A percentile compares a stretch with the other conserved stretches of the same genome.
phyloP scores from a whole-genome alignment of 495 filamentous ascomycete species.

The Chaetomidium leptoderma region DNA sequence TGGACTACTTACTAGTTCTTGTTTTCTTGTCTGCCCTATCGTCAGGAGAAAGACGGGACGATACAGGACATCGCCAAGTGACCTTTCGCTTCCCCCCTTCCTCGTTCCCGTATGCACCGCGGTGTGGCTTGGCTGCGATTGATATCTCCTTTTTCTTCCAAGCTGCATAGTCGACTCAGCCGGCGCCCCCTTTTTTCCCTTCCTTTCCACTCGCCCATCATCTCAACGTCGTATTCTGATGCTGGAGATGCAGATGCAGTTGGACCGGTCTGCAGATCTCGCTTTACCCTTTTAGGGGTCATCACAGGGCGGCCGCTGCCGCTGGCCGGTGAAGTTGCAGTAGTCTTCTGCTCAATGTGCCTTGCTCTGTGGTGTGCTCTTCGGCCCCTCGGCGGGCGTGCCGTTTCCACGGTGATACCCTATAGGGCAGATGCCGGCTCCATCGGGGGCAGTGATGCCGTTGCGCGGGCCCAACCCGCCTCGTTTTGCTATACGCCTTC shows the following conservation, averaged over 20 bases:
- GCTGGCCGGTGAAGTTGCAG: neutral
- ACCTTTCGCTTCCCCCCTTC: neutral
- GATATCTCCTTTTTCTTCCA: neutral
- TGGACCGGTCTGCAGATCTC: constrained; percentile 12
- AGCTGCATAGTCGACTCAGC: neutral
- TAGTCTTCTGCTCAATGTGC: neutral
- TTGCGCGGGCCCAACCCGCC: neutral
- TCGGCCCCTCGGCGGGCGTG: neutral
- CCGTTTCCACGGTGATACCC: neutral
- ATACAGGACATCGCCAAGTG: neutral
- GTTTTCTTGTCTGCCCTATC: no score
- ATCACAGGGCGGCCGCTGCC: neutral
- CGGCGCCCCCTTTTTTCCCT: neutral
- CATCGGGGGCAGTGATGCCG: neutral
- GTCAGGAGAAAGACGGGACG: neutral
- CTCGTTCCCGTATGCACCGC: neutral
- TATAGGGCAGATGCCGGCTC: neutral
- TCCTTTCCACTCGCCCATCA: neutral
- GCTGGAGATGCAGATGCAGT: constrained; percentile 13
- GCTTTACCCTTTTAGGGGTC: constrained; percentile 12
- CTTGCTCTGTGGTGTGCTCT: neutral
- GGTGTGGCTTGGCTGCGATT: neutral
- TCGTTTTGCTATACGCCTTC: neutral
- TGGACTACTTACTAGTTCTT: no score
- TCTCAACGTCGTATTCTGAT: constrained; percentile 1